Conservation (phyloP, 1,284 basidiomycete genomes). For the Megacollybia platyphylla region DNA sequence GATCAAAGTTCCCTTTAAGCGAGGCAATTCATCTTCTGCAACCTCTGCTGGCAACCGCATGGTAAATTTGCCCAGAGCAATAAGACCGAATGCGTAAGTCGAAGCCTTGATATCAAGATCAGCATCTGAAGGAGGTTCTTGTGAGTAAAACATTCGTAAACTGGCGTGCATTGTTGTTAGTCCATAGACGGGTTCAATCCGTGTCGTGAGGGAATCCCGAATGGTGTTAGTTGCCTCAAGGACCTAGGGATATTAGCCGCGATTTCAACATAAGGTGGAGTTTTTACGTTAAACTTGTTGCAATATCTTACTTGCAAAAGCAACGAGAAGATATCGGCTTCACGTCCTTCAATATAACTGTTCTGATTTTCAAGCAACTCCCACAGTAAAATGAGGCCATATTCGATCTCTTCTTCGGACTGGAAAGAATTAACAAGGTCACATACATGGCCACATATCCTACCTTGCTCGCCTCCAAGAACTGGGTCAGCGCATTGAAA, state of each 20-base stretch:
- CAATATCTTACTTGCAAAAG: slow-evolving; percentile 55
- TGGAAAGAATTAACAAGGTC: slow-evolving; percentile 14
- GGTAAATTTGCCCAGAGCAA: slow-evolving; percentile 71
- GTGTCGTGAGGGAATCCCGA: slow-evolving; percentile 55
- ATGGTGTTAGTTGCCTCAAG: slow-evolving; percentile 70
- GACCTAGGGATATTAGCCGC: slow-evolving; percentile 29
- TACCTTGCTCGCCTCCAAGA: slow-evolving; percentile 48
- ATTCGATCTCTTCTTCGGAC: slow-evolving; percentile 53
- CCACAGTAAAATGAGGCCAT: slow-evolving; percentile 65
- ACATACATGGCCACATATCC: slow-evolving; percentile 10
- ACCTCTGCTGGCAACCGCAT: slow-evolving; percentile 68
- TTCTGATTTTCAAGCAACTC: slow-evolving; percentile 63
- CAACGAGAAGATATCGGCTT: slow-evolving; percentile 54
- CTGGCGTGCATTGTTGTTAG: slow-evolving; percentile 68
- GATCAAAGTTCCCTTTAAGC: slow-evolving; percentile 55
- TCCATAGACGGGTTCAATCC: slow-evolving; percentile 72
- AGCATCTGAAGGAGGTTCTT: slow-evolving; percentile 26
- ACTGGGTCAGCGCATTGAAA: slow-evolving; percentile 47
- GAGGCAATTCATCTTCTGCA: slow-evolving; percentile 74
- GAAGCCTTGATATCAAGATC: slow-evolving; percentile 42
- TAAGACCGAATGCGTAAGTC: slow-evolving; percentile 69
- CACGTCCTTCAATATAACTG: slow-evolving; percentile 56
- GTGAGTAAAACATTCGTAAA: slow-evolving; percentile 46
- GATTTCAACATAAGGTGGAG: background rate
- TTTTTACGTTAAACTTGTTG: slow-evolving; percentile 50